phyloP scores from a whole-genome alignment of 164 flowering plant species.

The Stephania yunnanensis region DNA sequence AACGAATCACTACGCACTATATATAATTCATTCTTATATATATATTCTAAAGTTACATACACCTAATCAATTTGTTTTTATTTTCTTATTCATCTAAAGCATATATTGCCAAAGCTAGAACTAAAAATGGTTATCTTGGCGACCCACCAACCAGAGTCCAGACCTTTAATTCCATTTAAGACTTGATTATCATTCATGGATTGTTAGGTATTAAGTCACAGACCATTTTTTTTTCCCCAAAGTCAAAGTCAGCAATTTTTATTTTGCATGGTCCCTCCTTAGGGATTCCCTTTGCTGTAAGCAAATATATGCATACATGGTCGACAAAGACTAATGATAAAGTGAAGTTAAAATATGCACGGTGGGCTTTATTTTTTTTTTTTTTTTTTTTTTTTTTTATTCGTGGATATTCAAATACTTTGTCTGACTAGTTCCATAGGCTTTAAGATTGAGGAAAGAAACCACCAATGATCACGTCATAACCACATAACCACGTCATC shows the following conservation, averaged over 20 bases:
- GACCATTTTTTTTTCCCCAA: not conserved
- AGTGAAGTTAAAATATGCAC: not conserved
- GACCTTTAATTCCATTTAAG: not conserved
- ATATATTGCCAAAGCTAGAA: no score
- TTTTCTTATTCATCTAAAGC: not conserved
- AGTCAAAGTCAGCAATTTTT: not conserved
- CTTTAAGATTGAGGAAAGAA: no score
- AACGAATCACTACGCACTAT: no score
- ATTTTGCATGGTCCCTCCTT: not conserved
- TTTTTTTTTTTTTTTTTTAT: no score
- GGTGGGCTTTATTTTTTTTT: not conserved
- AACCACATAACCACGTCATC: no score
- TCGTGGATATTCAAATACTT: no score
- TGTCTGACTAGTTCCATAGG: no score
- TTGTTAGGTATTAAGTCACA: not conserved
- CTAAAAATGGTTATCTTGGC: not conserved
- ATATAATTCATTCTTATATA: no score
- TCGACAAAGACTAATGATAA: not conserved
- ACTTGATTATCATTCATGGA: not conserved
- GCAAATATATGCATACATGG: not conserved
- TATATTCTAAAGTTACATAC: not conserved
- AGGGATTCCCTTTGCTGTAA: not conserved
- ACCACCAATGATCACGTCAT: no score
- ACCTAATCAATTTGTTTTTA: not conserved
- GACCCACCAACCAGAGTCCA: not conserved